Evolutionary conservation across 768 basidiomycete species (phyloP).

Genomic region (Cyclocybe cylindracea): DNA sequence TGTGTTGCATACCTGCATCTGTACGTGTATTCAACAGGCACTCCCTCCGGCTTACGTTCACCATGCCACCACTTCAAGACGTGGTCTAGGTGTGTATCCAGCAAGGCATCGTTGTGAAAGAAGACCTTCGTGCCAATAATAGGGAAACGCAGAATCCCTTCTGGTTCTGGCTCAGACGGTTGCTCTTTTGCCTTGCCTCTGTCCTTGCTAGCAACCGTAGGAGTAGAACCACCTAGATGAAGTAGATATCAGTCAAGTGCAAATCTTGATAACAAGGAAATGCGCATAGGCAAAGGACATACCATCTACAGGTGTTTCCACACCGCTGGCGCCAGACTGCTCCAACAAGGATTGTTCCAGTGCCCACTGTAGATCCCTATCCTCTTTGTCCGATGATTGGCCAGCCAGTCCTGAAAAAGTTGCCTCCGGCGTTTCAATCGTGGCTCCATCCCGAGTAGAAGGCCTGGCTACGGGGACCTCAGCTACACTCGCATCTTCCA

Average conservation of each 20-base stretch:
- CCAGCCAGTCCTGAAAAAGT: neutral
- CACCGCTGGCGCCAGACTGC: neutral
- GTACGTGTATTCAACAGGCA: slow-evolving; percentile 53
- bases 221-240: no score
- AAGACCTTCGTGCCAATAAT: slow-evolving; percentile 74
- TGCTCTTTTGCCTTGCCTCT: slow-evolving; percentile 2
- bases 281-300: no score
- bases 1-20: slow-evolving; percentile 64
- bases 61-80: slow-evolving; percentile 80
- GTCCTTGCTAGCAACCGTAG: neutral
- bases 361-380: slow-evolving; percentile 10
- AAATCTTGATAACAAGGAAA: neutral
- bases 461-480: neutral
- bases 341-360: slow-evolving; percentile 6
- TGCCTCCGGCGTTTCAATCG: neutral
- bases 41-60: slow-evolving; percentile 66
- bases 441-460: neutral
- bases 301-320: no score
- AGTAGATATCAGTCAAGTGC: no score
- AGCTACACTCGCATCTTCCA: slow-evolving; percentile 4
- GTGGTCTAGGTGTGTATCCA: slow-evolving; percentile 54
- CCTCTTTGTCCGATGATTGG: neutral
- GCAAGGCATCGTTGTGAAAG: slow-evolving; percentile 46
- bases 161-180: slow-evolving; percentile 1
- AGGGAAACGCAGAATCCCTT: slow-evolving; percentile 25